Base-by-base conservation (phyloP, 129 eudicot species). In the Chrysanthemum lavandulifolium region DNA sequence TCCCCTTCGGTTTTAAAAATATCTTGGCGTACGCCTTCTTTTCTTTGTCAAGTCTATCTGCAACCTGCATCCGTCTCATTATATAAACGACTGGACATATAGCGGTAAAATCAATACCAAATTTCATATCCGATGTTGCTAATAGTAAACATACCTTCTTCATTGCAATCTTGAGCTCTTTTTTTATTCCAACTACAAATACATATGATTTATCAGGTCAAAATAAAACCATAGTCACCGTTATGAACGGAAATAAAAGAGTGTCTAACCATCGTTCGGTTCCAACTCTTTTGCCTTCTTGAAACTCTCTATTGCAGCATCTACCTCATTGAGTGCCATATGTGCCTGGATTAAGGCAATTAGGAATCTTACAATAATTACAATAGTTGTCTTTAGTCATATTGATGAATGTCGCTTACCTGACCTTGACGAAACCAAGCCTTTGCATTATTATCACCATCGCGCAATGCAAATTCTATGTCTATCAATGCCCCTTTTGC, bases 351-450 rank as follows among this genome's bases (percentile, higher is more conserved):
- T 68, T 12, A 73, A 31, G 27, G 23, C 62, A 9, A 5, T 10
- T 53, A 77, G 13, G 6, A 18, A 18, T 43, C 61, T 54, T 47
- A 51, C 23, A 14, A 54, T 5, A 68, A 58, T n/a, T 27, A 27
- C 6, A 9, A 1, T 2, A 70, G 7, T 56, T 14, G 15, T 31
- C 33, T 29, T 23, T 43, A 64, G 40, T 64, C 76, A 49, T 19
- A 15, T 29, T 78, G 21, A 75, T 47, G 60, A 51, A 27, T n/a
- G n/a, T 52, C 56, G 81, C 91, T 79, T 76, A 94, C 98, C 97
- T 90, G 98, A 54, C 98, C 98, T 83, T 81, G 96, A 71, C 98
- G 98, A 78, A 84, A 94, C 84, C 89, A 84, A 75, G 97, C 97
- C 80, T 94, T 94, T 9, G 86, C 98, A 59, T 90, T 90, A 69